Evolutionary conservation across 371 early-diverging fungal genomes (phyloP), one percentile per base, ranked within the genome.

Genomic region (Actinomortierella ambigua): DNA sequence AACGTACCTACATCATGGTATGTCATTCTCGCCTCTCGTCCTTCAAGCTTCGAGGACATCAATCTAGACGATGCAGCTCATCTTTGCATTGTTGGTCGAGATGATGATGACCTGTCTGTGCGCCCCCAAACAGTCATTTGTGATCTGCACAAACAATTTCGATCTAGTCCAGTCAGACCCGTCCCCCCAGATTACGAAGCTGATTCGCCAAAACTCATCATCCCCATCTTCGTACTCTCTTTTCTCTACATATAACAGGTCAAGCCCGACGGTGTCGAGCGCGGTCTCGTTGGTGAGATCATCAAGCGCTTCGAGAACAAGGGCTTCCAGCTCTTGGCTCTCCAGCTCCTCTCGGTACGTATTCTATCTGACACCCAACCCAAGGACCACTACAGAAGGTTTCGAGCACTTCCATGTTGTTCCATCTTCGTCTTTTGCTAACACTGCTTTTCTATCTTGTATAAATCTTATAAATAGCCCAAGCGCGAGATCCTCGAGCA

Each of bases 251-350:
- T 26, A 6, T 20, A 50, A 52, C 62, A 73, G 73, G 73, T 73
- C 39, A 73, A 78, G 77, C 81, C 81, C 65, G 81, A 81, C 64
- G 93, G 92, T 71, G 93, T 93, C 76, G 90, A 94, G 81, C 93
- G 96, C 63, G 93, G 95, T 76, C 87, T 99, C 61, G 95, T 98
- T 69, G 97, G 97, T 76, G 94, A 95, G 78, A 93, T 99, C 79
- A 90, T 98, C 79, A 86, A 89, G 81, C 94, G 98, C 62, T 98
- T 98, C 82, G 99, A 98, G 82, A 69, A 81, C 57, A 87, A 88
- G 76, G 94, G 93, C 28, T 94, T 87, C 86, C 83, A 89, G 83
- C 89, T 97, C 68, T 66, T 88, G 57, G 96, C 94, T 59, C 87
- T 96, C 71, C 89, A 94, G 84, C 85, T 95, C 63, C 57, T 89